Evolutionary conservation across 345 rosid genomes (phyloP).

Genomic region (Rhizophora mangle): DNA sequence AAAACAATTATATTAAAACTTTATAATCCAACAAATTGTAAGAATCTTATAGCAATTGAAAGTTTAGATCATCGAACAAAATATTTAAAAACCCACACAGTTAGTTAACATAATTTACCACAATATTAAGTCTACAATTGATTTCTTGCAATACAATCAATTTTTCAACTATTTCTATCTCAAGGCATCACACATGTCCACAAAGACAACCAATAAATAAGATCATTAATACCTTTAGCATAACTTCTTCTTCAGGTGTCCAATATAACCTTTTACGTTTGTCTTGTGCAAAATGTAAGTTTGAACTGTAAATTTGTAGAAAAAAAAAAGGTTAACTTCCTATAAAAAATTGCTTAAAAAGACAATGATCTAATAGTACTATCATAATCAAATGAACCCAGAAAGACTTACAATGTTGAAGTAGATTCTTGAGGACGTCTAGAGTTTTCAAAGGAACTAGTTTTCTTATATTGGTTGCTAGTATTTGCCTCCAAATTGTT

Average conservation of each 20-base stretch:
- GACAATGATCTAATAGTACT: constrained; percentile 2
- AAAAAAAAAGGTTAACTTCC: constrained; percentile 1
- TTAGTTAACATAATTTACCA: not conserved
- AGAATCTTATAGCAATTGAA: no score
- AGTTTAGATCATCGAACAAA: not conserved
- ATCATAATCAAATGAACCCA: not conserved
- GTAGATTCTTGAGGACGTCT: constrained; percentile 2
- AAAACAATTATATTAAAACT: not conserved
- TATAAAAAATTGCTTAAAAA: not conserved
- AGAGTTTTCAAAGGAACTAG: not conserved
- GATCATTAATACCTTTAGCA: constrained; percentile 33
- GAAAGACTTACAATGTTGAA: constrained; percentile 23
- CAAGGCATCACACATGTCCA: not conserved
- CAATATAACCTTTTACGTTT: constrained; percentile 34
- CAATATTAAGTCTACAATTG: not conserved
- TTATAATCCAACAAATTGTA: no score
- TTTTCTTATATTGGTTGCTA: not conserved
- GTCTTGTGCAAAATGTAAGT: constrained; percentile 15
- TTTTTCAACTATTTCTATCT: not conserved
- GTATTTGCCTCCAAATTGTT: not conserved
- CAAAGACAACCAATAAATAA: not conserved
- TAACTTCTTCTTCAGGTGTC: constrained; percentile 42
- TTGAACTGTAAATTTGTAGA: constrained; percentile 17
- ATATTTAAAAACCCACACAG: no score
- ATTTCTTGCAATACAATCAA: no score